Conservation (phyloP, 1,284 basidiomycete genomes). For the Ceratorhiza oryzae-sativae region DNA sequence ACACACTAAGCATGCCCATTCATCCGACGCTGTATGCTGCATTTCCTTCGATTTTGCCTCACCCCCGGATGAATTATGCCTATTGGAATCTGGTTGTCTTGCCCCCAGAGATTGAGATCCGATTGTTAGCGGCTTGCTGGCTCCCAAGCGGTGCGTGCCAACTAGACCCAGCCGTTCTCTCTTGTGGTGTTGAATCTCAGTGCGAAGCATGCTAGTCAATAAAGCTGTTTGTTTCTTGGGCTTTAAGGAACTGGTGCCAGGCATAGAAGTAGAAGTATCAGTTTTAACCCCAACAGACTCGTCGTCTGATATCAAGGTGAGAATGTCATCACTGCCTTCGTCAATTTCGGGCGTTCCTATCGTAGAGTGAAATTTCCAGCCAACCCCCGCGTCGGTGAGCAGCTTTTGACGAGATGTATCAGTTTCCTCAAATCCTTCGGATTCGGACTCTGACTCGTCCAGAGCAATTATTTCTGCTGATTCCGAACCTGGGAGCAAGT, state of each 20-base stretch:
- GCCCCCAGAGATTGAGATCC: slow-evolving; percentile 39
- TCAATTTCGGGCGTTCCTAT: slow-evolving; percentile 32
- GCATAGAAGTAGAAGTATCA: background rate
- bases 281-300: background rate
- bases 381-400: slow-evolving; percentile 38
- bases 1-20: slow-evolving; percentile 62
- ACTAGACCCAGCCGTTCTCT: slow-evolving; percentile 57
- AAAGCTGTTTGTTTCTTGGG: slow-evolving; percentile 37
- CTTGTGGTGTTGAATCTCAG: slow-evolving; percentile 58
- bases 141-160: slow-evolving; percentile 43
- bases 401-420: slow-evolving; percentile 41
- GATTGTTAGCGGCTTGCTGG: slow-evolving; percentile 20
- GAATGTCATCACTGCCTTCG: slow-evolving; percentile 8
- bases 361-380: slow-evolving; percentile 39
- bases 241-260: slow-evolving; percentile 20
- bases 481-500: background rate
- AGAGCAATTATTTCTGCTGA: background rate
- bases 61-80: too few relatives aligned
- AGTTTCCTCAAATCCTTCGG: slow-evolving; percentile 40
- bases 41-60: too few relatives aligned
- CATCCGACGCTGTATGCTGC: background rate
- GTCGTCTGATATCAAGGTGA: slow-evolving; percentile 28
- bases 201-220: slow-evolving; percentile 55
- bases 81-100: too few relatives aligned
- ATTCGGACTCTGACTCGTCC: slow-evolving; percentile 33